These are phyloP conservation scores for Licmophora abbreviata DNA, from an alignment of 108 stramenopile genomes.

Conservation along the genomic window DNA sequence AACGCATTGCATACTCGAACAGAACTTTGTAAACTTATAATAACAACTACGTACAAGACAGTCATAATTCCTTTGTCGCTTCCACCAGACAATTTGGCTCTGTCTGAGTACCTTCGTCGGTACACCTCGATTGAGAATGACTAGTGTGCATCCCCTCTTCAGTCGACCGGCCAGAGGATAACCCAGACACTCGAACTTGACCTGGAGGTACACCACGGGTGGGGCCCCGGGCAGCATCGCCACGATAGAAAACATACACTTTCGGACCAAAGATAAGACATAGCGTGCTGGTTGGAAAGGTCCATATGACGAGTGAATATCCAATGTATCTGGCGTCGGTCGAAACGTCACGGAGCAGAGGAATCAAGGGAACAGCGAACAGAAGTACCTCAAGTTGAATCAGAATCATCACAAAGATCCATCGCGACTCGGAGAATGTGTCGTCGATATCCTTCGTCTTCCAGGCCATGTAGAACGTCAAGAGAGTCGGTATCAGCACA, in stretches of 20 bases:
- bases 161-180: too few relatives aligned
- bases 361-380: slow-evolving; percentile 5
- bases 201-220: too few relatives aligned
- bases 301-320: slow-evolving; percentile 3
- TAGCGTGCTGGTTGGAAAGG: neutral
- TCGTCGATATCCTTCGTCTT: slow-evolving; percentile 18
- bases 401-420: slow-evolving; percentile 7
- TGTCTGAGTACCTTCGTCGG: too few relatives aligned
- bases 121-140: too few relatives aligned
- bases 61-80: too few relatives aligned
- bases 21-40: too few relatives aligned
- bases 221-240: too few relatives aligned
- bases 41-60: too few relatives aligned
- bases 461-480: slow-evolving; percentile 13
- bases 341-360: slow-evolving; percentile 3
- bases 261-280: neutral
- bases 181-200: too few relatives aligned
- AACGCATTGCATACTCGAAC: too few relatives aligned
- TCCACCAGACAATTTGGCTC: too few relatives aligned
- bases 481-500: slow-evolving; percentile 15
- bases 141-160: too few relatives aligned
- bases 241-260: neutral
- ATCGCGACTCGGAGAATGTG: slow-evolving; percentile 11
- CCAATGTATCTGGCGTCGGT: slow-evolving; percentile 5
- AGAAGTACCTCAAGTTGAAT: slow-evolving; percentile 9